A percentile compares a stretch with the other conserved stretches of the same genome.
Evolutionary conservation across 768 basidiomycete species (phyloP).

Genomic region (Pleurotus pulmonarius): DNA sequence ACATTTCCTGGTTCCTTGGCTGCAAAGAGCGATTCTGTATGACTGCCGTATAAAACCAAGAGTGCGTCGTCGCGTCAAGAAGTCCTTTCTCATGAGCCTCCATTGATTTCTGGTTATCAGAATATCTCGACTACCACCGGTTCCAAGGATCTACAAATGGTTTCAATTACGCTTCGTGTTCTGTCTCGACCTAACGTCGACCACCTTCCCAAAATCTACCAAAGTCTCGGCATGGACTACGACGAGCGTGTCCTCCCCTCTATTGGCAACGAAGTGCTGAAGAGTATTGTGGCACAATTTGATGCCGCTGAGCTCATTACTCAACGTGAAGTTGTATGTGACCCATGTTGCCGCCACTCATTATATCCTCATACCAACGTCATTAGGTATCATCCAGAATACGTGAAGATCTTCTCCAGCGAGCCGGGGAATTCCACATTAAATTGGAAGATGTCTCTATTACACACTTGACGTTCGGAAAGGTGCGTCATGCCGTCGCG

Average conservation of each 20-base stretch:
- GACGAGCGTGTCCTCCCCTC: conserved; percentile 97
- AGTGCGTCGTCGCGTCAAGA: conserved; percentile 38
- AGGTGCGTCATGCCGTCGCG: conserved; percentile 38
- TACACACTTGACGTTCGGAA: conserved; percentile 85
- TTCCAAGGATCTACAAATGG: conserved; percentile 98
- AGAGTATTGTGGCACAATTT: conserved; percentile 97
- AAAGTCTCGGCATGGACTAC: conserved; percentile 91
- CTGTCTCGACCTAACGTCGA: conserved; percentile 88
- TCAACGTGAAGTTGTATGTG: conserved; percentile 90
- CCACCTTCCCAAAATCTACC: conserved; percentile 91
- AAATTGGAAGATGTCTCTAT: conserved; percentile 96
- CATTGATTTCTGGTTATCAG: conserved; percentile 33
- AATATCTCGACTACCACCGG: conserved; percentile 99
- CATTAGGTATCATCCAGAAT: conserved; percentile 85
- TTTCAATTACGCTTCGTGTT: conserved; percentile 93
- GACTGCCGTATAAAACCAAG: conserved; percentile 97
- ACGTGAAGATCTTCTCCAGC: conserved; percentile 84
- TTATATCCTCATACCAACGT: too few species aligned
- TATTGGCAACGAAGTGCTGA: conserved; percentile 96
- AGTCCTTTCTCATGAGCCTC: neutral
- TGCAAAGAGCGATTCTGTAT: conserved; percentile 94
- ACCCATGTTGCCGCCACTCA: neutral
- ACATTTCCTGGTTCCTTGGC: conserved; percentile 93
- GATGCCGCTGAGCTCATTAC: conserved; percentile 97
- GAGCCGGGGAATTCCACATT: conserved; percentile 96